Conservation (phyloP, 768 basidiomycete genomes). For the Termitomyces sp. region DNA sequence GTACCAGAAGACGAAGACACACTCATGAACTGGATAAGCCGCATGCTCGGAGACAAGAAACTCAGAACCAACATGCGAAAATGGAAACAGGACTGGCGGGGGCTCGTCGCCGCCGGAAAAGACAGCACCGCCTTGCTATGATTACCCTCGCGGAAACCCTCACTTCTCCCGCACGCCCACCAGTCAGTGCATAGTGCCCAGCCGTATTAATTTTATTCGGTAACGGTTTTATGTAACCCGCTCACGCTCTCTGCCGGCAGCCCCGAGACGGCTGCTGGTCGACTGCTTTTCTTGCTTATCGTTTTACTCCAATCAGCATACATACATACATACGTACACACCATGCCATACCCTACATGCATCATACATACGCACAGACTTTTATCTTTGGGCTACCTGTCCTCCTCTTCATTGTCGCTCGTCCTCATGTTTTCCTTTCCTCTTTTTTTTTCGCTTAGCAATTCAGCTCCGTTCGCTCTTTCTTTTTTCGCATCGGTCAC, state of each 20-base stretch:
- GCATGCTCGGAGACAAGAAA: slow-evolving; percentile 51
- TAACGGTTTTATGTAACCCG: slow-evolving; percentile 2
- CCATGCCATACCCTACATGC: not conserved
- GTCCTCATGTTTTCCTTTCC: not conserved
- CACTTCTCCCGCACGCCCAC: not conserved
- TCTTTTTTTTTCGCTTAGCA: not conserved
- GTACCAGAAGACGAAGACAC: slow-evolving; percentile 86
- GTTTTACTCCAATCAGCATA: not conserved
- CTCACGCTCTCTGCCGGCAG: not conserved
- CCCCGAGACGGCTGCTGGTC: no score
- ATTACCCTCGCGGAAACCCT: not conserved
- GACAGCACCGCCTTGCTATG: slow-evolving; percentile 47
- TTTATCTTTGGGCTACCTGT: not conserved
- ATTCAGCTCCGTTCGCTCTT: not conserved
- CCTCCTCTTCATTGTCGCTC: not conserved
- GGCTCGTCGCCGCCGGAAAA: slow-evolving; percentile 58
- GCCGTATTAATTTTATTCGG: slow-evolving; percentile 2
- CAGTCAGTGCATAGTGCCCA: no score
- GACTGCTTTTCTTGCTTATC: not conserved
- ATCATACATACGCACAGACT: not conserved
- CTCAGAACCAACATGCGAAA: slow-evolving; percentile 59
- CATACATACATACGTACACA: not conserved
- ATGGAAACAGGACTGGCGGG: slow-evolving; percentile 83
- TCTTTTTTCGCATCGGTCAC: not conserved
- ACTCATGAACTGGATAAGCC: slow-evolving; percentile 78